phyloP scores from a whole-genome alignment of 805 yeast species.

The Ogataea pini region DNA sequence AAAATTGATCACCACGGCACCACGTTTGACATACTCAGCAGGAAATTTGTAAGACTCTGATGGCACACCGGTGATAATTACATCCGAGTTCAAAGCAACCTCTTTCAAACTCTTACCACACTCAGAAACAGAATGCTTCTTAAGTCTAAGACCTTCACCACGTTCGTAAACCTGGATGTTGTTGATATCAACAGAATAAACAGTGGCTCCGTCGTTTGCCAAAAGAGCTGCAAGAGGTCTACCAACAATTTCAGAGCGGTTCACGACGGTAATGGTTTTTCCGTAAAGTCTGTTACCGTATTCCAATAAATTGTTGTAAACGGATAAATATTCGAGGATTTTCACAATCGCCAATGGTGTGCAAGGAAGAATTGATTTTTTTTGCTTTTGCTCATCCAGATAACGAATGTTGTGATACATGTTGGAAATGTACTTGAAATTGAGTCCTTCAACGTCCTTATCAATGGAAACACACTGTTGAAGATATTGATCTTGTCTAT shows the following conservation, averaged over 20 bases:
- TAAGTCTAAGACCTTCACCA: slow-evolving; percentile 83
- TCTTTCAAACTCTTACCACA: slow-evolving; percentile 54
- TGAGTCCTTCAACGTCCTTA: slow-evolving; percentile 95
- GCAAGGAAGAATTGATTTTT: slow-evolving; percentile 91
- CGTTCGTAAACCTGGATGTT: slow-evolving; percentile 90
- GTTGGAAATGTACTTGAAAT: slow-evolving; percentile 87
- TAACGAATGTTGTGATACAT: slow-evolving; percentile 91
- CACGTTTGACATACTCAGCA: slow-evolving; percentile 72
- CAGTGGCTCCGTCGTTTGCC: slow-evolving; percentile 97
- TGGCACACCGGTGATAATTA: slow-evolving; percentile 95
- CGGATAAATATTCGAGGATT: slow-evolving; percentile 84
- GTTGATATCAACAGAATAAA: slow-evolving; percentile 85
- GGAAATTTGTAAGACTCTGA: slow-evolving; percentile 83
- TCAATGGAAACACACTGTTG: slow-evolving; percentile 91
- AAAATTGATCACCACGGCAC: slow-evolving; percentile 89
- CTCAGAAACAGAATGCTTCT: slow-evolving; percentile 79
- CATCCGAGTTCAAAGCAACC: slow-evolving; percentile 77
- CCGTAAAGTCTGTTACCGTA: slow-evolving; percentile 94
- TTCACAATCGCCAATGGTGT: slow-evolving; percentile 95
- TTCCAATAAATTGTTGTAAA: slow-evolving; percentile 77
- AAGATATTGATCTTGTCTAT: slow-evolving; percentile 90
- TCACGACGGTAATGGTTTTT: slow-evolving; percentile 85
- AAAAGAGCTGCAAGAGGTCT: slow-evolving; percentile 93
- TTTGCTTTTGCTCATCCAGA: slow-evolving; percentile 62
- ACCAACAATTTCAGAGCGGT: slow-evolving; percentile 96